Percentiles rank a stretch among this genome's conserved stretches.
Evolutionary conservation across 306 rosid species (phyloP).

Genomic region (Ochetophila trinervis): DNA sequence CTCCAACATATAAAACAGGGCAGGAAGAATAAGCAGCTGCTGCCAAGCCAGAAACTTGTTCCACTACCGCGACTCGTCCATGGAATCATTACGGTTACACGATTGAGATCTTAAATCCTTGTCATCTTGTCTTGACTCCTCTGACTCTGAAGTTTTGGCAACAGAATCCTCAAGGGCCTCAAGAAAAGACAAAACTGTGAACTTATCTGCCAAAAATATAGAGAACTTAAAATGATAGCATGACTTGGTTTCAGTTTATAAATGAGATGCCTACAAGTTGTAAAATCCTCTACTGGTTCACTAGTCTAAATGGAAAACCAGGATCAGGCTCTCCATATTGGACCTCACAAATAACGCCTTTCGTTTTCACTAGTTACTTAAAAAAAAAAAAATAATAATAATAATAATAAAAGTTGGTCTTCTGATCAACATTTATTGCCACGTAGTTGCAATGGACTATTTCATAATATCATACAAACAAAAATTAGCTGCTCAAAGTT

Average conservation of each 20-base stretch:
- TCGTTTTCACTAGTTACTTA: too few relatives aligned
- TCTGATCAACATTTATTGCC: too few relatives aligned
- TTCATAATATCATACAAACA: background rate
- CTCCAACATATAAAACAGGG: background rate
- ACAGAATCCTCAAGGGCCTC: slow-evolving; percentile 97
- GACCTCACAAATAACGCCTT: too few relatives aligned
- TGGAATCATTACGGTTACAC: slow-evolving; percentile 50
- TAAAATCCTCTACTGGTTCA: too few relatives aligned
- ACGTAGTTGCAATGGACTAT: too few relatives aligned
- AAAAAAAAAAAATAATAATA: too few relatives aligned
- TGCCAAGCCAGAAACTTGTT: slow-evolving; percentile 3
- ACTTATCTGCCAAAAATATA: slow-evolving; percentile 59
- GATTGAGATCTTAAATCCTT: slow-evolving; percentile 71
- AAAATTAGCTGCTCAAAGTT: background rate
- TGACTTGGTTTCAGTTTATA: background rate
- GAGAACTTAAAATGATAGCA: slow-evolving; percentile 5
- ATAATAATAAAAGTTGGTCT: too few relatives aligned
- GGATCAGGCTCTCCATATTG: too few relatives aligned
- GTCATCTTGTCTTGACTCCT: slow-evolving; percentile 60
- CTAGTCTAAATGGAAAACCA: too few relatives aligned
- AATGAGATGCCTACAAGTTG: too few relatives aligned
- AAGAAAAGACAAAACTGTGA: slow-evolving; percentile 84
- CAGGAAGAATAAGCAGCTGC: slow-evolving; percentile 8
- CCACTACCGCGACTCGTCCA: slow-evolving; percentile 73
- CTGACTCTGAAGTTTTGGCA: slow-evolving; percentile 37